phyloP scores from a whole-genome alignment of 331 rosid genomes.

The Rhamnella rubrinervis region DNA sequence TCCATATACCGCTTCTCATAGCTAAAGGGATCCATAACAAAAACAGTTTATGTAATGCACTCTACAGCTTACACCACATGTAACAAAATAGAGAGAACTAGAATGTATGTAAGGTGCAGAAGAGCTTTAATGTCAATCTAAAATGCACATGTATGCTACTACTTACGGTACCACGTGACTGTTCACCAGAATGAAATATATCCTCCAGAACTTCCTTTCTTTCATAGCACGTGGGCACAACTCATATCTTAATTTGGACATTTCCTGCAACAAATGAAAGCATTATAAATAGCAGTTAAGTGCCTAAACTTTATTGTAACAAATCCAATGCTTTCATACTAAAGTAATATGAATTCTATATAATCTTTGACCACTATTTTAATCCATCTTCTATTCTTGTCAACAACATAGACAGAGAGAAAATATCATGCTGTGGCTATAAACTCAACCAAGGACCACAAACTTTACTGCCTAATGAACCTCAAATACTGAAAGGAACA shows the following conservation, averaged over 20 bases:
- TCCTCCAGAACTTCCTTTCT: conserved; percentile 79
- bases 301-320: too few relatives aligned
- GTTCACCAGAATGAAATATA: conserved; percentile 64
- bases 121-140: background rate
- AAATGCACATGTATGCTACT: background rate
- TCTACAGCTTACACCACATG: background rate
- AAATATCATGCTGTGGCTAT: too few relatives aligned
- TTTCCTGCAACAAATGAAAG: conserved; percentile 52
- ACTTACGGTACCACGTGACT: conserved; percentile 65
- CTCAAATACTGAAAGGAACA: too few relatives aligned
- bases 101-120: background rate
- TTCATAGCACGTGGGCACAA: conserved; percentile 75
- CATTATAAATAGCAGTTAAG: background rate
- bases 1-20: conserved; percentile 60
- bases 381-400: too few relatives aligned
- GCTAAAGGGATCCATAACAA: conserved; percentile 39
- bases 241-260: conserved; percentile 67
- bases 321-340: background rate
- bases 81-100: conserved; percentile 11
- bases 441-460: too few relatives aligned
- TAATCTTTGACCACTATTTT: too few relatives aligned
- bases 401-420: too few relatives aligned
- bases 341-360: too few relatives aligned
- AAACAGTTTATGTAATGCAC: background rate
- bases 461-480: too few relatives aligned